Conservation (phyloP, 1,284 basidiomycete species). For the Puccinia novopanici region DNA sequence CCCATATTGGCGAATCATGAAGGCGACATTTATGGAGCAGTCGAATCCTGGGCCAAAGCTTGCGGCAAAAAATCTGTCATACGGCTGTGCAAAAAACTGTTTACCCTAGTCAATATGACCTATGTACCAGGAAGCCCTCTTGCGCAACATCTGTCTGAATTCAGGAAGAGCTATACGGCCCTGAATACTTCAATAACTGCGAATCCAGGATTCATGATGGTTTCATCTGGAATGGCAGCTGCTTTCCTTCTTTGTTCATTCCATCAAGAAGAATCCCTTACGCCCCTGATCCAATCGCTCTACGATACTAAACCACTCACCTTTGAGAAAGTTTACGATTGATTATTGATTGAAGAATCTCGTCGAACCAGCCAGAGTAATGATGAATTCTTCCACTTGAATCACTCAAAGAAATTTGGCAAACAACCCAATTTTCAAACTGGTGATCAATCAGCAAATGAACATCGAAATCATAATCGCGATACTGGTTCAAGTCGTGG, state of each 20-base stretch:
- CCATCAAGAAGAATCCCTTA: neutral
- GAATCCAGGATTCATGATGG: neutral
- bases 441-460: too few relatives aligned
- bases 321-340: neutral
- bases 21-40: neutral
- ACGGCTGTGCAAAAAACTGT: neutral
- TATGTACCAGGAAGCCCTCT: neutral
- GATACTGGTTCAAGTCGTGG: too few relatives aligned
- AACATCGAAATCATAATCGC: too few relatives aligned
- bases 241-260: neutral
- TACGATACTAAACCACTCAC: too few relatives aligned
- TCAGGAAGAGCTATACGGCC: neutral
- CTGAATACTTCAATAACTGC: neutral
- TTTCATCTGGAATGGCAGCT: neutral
- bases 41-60: neutral
- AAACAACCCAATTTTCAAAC: too few relatives aligned
- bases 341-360: too few relatives aligned
- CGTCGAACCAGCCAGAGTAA: too few relatives aligned
- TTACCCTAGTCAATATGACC: neutral
- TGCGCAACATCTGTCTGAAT: neutral
- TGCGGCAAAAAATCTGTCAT: conserved; percentile 18
- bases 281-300: too few relatives aligned
- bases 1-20: neutral
- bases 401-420: too few relatives aligned
- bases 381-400: too few relatives aligned